Conservation (phyloP, 371 early-diverging fungal species). For the Lichtheimia corymbifera region DNA sequence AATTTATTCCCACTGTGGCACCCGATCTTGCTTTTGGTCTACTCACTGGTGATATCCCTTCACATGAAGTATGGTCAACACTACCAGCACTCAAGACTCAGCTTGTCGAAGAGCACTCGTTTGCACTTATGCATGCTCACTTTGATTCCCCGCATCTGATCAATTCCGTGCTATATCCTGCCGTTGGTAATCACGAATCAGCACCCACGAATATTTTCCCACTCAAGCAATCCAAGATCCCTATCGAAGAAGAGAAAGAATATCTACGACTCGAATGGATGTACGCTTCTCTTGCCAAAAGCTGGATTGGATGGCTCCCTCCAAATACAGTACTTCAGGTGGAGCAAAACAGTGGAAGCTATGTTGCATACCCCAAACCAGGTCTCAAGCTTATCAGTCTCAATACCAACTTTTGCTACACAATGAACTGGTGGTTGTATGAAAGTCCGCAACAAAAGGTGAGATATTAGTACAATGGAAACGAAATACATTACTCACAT, state of each 20-base stretch:
- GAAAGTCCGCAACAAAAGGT: slow-evolving; percentile 33
- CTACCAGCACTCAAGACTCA: slow-evolving; percentile 41
- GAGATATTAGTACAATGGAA: neutral
- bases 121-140: slow-evolving; percentile 33
- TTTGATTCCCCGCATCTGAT: slow-evolving; percentile 37
- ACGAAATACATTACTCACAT: neutral
- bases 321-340: slow-evolving; percentile 23
- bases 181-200: slow-evolving; percentile 61
- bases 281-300: slow-evolving; percentile 44
- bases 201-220: slow-evolving; percentile 55
- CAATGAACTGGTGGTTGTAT: slow-evolving; percentile 55
- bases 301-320: slow-evolving; percentile 58
- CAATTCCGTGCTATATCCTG: slow-evolving; percentile 51
- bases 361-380: slow-evolving; percentile 37
- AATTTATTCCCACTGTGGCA: slow-evolving; percentile 37
- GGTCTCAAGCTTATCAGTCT: slow-evolving; percentile 59
- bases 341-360: slow-evolving; percentile 50
- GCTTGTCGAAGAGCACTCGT: slow-evolving; percentile 40
- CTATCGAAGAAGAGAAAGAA: slow-evolving; percentile 19
- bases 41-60: slow-evolving; percentile 65
- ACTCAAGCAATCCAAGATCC: slow-evolving; percentile 31
- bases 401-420: slow-evolving; percentile 69
- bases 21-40: slow-evolving; percentile 51
- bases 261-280: slow-evolving; percentile 49
- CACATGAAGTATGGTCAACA: slow-evolving; percentile 64